These are phyloP conservation scores for Phytophthora cryptogea DNA, from an alignment of 352 stramenopile genomes.

Conservation along the genomic window DNA sequence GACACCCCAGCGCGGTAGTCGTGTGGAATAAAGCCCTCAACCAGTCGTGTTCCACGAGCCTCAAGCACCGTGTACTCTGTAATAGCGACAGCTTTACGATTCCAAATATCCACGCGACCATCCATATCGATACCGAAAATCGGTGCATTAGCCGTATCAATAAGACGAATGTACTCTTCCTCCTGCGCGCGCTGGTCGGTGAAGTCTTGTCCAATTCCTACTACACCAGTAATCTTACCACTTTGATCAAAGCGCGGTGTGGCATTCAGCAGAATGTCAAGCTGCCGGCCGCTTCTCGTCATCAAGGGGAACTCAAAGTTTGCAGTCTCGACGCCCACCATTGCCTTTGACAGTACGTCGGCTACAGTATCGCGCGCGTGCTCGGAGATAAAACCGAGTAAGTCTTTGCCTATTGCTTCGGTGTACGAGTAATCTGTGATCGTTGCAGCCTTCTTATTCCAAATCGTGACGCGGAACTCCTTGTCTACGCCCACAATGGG, in stretches of 20 bases:
- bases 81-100: conserved; percentile 89
- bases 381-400: conserved; percentile 72
- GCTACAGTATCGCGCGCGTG: conserved; percentile 70
- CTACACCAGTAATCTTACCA: conserved; percentile 74
- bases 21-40: conserved; percentile 90
- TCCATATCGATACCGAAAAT: conserved; percentile 91
- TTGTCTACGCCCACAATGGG: conserved; percentile 87
- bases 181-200: conserved; percentile 86
- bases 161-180: conserved; percentile 84
- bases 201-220: conserved; percentile 84
- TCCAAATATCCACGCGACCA: conserved; percentile 88
- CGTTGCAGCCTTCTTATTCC: conserved; percentile 92
- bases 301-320: conserved; percentile 90
- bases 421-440: conserved; percentile 89
- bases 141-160: conserved; percentile 90
- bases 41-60: conserved; percentile 84
- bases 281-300: conserved; percentile 65
- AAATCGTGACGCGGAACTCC: conserved; percentile 85
- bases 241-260: conserved; percentile 72
- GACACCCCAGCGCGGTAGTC: conserved; percentile 68
- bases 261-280: conserved; percentile 86
- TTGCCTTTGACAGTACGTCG: conserved; percentile 66
- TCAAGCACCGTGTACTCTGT: conserved; percentile 92
- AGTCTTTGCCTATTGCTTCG: conserved; percentile 83
- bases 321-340: conserved; percentile 63